phyloP scores from a whole-genome alignment of 2,329 filamentous ascomycete species.

The Chlorencoelia australis region DNA sequence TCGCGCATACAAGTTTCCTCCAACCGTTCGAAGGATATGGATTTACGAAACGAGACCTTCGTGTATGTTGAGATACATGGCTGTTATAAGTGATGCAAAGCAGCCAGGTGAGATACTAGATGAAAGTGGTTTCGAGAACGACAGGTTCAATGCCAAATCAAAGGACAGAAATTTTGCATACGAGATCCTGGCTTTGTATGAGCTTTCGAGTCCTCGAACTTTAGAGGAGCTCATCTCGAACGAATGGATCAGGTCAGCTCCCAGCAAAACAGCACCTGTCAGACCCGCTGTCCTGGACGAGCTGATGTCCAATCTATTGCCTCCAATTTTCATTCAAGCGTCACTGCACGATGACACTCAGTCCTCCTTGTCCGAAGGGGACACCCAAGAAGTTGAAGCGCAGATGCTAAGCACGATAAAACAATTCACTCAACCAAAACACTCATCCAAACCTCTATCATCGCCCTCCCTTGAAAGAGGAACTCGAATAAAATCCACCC shows the following conservation, averaged over 20 bases:
- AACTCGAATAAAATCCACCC: background rate
- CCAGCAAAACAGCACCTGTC: slow-evolving; percentile 43
- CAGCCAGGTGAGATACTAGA: slow-evolving; percentile 38
- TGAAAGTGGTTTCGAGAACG: slow-evolving; percentile 38
- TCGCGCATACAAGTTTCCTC: slow-evolving; percentile 44
- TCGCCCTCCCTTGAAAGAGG: too few relatives aligned
- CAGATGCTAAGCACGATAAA: slow-evolving; percentile 21
- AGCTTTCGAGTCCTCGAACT: slow-evolving; percentile 49
- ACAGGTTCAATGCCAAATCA: slow-evolving; percentile 30
- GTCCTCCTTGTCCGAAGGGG: slow-evolving; percentile 1
- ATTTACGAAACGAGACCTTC: slow-evolving; percentile 41
- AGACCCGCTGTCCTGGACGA: slow-evolving; percentile 47
- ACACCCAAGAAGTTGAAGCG: slow-evolving; percentile 20
- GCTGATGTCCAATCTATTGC: slow-evolving; percentile 47
- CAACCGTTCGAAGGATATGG: slow-evolving; percentile 50
- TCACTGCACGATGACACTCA: background rate
- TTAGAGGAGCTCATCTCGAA: slow-evolving; percentile 41
- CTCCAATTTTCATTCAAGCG: slow-evolving; percentile 35
- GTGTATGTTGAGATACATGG: slow-evolving; percentile 48
- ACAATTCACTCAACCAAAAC: slow-evolving; percentile 18
- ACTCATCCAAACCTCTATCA: slow-evolving; percentile 2
- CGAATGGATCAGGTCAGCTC: slow-evolving; percentile 41
- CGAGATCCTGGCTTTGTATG: slow-evolving; percentile 47
- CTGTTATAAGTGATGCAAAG: slow-evolving; percentile 38
- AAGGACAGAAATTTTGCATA: slow-evolving; percentile 31